Evolutionary conservation across 2,329 filamentous ascomycete genomes (phyloP), one percentile per base, ranked within the genome.

Genomic region (Graphilbum sp.): DNA sequence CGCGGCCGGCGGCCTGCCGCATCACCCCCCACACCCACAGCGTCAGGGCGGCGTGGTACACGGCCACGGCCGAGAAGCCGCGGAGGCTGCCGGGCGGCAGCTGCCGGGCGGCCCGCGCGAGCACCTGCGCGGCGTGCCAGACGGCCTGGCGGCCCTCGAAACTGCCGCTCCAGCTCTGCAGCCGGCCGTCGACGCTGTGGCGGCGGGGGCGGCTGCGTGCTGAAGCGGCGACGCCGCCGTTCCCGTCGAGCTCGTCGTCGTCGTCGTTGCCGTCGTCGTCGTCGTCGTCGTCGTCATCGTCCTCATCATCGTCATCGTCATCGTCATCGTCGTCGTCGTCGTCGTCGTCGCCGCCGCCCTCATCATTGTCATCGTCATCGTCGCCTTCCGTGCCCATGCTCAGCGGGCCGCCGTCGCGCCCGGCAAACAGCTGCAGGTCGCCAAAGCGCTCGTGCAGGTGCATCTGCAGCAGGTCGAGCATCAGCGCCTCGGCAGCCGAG

Each of bases 21-120:
- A 75, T 61, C 1, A 81, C 67, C 1, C 76, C 75, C 45, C 77
- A 81, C 0, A 69, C 68, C 79, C 79, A 85, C 34, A 84, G 58
- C 1, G 72, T 69, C 8, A 85, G 58, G 15, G 69, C 65, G 5
- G 74, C 75, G 50, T 83, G 77, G 49, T 81, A 79, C 0, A 81
- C 64, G 0, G 69, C 72, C 9, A 83, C 69, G 0, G 76, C 75
- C 43, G 72, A 69, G 50, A 82, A 81, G 43, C 77, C 73, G 33
- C 72, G 69, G 5, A 80, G 52, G 12, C 67, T 59, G 0, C 66
- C 62, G 20, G 29, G n/a, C n/a, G 11, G 29, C 35, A 19, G 10
- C 11, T 37, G 20, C 12, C 20, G 29, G 7, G 7, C 15, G 10
- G 3, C 57, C 51, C 0, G 70, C 64, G 29, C 18, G 13, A 37